Percentiles rank a stretch among this genome's conserved stretches.
These are phyloP conservation scores for Arctium minus DNA, from an alignment of 129 eudicot genomes.

Conservation along the genomic window DNA sequence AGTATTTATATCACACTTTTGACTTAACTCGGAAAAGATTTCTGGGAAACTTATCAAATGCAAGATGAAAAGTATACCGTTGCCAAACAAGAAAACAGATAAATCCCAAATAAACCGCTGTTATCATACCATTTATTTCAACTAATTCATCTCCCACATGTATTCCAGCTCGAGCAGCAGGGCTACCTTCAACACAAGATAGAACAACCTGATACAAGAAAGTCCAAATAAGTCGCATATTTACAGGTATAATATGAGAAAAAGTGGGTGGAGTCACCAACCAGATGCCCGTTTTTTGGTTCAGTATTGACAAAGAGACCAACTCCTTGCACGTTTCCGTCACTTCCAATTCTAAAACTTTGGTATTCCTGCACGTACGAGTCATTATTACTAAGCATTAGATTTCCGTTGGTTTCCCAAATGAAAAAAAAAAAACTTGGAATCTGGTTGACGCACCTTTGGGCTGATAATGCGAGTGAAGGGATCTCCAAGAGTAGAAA, in stretches of 20 bases:
- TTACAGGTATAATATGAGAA: background rate
- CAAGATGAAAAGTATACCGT: background rate
- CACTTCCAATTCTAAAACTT: constrained; percentile 90
- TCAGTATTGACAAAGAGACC: constrained; percentile 77
- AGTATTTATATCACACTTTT: background rate
- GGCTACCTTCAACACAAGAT: constrained; percentile 88
- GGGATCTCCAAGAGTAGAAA: constrained; percentile 95
- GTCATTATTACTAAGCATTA: constrained; percentile 2
- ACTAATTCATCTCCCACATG: constrained; percentile 91
- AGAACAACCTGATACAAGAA: constrained; percentile 59
- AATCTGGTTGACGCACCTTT: constrained; percentile 45
- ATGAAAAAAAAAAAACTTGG: background rate
- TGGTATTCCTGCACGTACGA: constrained; percentile 72
- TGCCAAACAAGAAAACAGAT: background rate
- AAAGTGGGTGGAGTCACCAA: constrained; percentile 25
- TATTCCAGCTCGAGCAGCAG: constrained; percentile 98
- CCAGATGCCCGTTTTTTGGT: constrained; percentile 89
- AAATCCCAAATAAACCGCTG: background rate
- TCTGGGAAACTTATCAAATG: background rate
- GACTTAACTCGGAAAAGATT: background rate
- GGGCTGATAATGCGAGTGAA: constrained; percentile 94
- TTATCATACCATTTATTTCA: constrained; percentile 72
- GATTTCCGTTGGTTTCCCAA: background rate
- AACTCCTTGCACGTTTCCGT: constrained; percentile 96
- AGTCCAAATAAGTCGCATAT: background rate